Percentiles rank a stretch among this genome's conserved stretches.
phyloP scores from a whole-genome alignment of 148 eudicot species.

The Persicaria tinctoria region DNA sequence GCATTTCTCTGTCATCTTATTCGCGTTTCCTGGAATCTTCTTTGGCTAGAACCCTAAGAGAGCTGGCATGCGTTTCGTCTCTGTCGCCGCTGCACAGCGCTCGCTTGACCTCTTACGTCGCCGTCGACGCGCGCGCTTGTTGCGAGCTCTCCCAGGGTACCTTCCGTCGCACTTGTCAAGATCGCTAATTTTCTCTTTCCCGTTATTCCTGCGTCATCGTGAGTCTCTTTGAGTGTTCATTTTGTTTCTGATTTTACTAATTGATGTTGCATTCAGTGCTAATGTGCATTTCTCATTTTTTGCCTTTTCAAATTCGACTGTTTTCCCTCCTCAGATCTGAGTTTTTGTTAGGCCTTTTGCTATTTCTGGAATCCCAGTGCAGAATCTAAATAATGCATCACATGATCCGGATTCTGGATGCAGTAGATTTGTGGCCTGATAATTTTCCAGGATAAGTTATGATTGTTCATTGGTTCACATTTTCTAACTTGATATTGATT shows the following conservation, averaged over 20 bases:
- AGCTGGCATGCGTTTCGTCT: constrained; percentile 31
- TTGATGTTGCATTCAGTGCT: too few relatives aligned
- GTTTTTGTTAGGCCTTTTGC: too few relatives aligned
- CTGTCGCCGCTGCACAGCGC: constrained; percentile 41
- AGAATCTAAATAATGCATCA: too few relatives aligned
- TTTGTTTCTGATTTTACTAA: neutral
- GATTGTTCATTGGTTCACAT: too few relatives aligned
- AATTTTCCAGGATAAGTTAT: too few relatives aligned
- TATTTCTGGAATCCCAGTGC: too few relatives aligned
- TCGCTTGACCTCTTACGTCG: constrained; percentile 40
- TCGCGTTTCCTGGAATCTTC: neutral
- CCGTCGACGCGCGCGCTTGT: constrained; percentile 38
- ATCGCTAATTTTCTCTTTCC: constrained; percentile 1
- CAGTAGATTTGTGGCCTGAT: too few relatives aligned
- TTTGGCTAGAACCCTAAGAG: constrained; percentile 14
- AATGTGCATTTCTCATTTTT: too few relatives aligned
- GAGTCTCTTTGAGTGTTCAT: constrained; percentile 2
- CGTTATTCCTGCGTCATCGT: neutral
- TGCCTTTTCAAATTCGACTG: too few relatives aligned
- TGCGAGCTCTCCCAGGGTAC: constrained; percentile 69
- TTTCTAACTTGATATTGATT: too few relatives aligned
- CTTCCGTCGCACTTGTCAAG: constrained; percentile 15
- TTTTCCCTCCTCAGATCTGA: too few relatives aligned
- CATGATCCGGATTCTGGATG: too few relatives aligned
- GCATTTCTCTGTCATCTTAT: neutral